Evolutionary conservation across 2,329 filamentous ascomycete genomes (phyloP).

Genomic region (Colletotrichum destructivum): DNA sequence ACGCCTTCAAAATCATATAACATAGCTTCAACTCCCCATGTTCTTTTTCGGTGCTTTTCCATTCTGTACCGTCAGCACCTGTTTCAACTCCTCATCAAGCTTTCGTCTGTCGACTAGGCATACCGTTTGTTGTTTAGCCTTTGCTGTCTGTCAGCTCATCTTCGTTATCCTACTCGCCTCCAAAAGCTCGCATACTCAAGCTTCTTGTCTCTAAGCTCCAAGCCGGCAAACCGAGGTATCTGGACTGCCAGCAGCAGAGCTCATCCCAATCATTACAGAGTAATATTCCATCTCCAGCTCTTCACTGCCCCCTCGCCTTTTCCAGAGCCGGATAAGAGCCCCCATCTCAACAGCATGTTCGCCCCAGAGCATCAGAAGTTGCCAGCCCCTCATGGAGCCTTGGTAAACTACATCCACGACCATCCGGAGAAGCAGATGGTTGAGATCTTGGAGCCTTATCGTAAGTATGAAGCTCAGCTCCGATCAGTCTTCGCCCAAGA

Average conservation of each 20-base stretch:
- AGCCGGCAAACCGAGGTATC: not conserved
- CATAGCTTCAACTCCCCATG: slow-evolving; percentile 20
- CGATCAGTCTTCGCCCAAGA: slow-evolving; percentile 80
- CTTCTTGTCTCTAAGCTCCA: not conserved
- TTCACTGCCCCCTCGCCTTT: not conserved
- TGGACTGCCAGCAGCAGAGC: not conserved
- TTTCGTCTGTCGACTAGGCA: slow-evolving; percentile 15
- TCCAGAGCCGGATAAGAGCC: not conserved
- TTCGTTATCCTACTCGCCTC: not conserved
- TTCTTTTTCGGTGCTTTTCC: not conserved
- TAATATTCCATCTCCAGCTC: not conserved
- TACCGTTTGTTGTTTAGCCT: not conserved
- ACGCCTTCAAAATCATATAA: slow-evolving; percentile 28
- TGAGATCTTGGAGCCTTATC: slow-evolving; percentile 76
- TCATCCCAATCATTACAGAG: no score
- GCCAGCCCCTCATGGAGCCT: slow-evolving; percentile 61
- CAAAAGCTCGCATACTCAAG: not conserved
- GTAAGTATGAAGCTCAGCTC: slow-evolving; percentile 76
- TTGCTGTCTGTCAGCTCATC: not conserved
- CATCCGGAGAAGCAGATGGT: slow-evolving; percentile 68
- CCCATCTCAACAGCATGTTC: slow-evolving; percentile 51
- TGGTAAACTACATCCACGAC: slow-evolving; percentile 68
- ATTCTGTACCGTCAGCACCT: no score
- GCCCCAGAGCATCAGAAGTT: slow-evolving; percentile 59
- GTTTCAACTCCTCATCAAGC: not conserved